Conservation (phyloP, 2,329 filamentous ascomycete genomes). For the Diplodia corticola region DNA sequence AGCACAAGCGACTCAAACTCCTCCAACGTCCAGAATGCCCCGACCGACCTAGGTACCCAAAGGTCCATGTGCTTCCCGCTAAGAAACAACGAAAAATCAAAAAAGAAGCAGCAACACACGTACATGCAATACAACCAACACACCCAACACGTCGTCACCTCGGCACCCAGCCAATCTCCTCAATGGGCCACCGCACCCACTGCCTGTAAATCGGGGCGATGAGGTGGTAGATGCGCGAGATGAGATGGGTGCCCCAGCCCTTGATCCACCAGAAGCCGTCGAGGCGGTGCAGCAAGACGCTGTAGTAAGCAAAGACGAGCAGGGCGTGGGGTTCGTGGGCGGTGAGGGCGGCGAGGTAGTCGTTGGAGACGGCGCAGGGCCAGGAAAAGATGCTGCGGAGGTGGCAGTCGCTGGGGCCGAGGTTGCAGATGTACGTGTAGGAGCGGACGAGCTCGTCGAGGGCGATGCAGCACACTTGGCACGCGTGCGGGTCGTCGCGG, state of each 20-base stretch:
- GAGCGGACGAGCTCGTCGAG: conserved; percentile 5
- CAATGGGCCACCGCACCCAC: conserved; percentile 20
- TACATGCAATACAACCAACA: too few relatives aligned
- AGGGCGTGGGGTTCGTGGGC: background rate
- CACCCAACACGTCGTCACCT: too few relatives aligned
- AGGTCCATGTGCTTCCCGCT: too few relatives aligned
- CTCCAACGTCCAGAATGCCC: too few relatives aligned
- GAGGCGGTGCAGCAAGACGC: conserved; percentile 15
- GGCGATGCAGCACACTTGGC: background rate
- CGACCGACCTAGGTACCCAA: too few relatives aligned
- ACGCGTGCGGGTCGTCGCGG: background rate
- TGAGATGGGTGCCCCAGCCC: conserved; percentile 21
- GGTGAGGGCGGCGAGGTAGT: background rate
- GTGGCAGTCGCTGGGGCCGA: conserved; percentile 1
- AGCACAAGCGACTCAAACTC: too few relatives aligned
- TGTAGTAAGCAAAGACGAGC: conserved; percentile 12
- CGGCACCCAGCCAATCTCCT: conserved; percentile 22
- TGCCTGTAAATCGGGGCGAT: conserved; percentile 13
- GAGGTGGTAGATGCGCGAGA: conserved; percentile 14
- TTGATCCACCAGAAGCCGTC: conserved; percentile 22
- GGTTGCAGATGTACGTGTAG: background rate
- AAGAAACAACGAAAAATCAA: too few relatives aligned
- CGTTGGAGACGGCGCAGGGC: conserved; percentile 15
- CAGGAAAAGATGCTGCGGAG: conserved; percentile 20
- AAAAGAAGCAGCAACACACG: too few relatives aligned